These are phyloP conservation scores for Penicillium ucsense DNA, from an alignment of 495 filamentous ascomycete genomes.

Conservation along the genomic window DNA sequence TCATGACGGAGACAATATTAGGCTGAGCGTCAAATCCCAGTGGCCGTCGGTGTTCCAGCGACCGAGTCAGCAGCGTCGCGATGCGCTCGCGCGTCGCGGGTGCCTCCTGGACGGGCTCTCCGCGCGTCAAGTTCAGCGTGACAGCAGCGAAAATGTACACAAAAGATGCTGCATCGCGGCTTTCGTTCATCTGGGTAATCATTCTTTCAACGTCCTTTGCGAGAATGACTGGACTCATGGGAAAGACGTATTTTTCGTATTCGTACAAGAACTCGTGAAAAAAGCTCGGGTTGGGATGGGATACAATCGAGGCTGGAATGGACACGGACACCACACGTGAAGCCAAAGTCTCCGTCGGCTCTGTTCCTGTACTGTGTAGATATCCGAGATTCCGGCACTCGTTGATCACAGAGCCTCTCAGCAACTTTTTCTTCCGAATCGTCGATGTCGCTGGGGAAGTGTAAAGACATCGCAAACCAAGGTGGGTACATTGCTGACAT, in stretches of 20 bases:
- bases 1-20: constrained; percentile 3
- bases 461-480: constrained; percentile 20
- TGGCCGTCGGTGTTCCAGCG: constrained; percentile 16
- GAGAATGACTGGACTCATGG: constrained; percentile 20
- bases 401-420: neutral
- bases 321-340: neutral
- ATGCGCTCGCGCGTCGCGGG: constrained; percentile 4
- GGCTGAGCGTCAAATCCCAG: constrained; percentile 11
- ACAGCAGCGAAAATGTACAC: constrained; percentile 17
- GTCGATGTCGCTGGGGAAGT: constrained; percentile 3
- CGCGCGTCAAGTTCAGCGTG: constrained; percentile 16
- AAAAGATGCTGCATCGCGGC: neutral
- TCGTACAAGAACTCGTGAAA: constrained; percentile 9
- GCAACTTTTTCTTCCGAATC: neutral
- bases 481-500: constrained; percentile 24
- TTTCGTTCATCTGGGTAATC: constrained; percentile 11
- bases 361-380: neutral
- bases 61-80: constrained; percentile 11
- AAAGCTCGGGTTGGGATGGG: constrained; percentile 7
- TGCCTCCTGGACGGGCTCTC: constrained; percentile 4
- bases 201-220: constrained; percentile 11
- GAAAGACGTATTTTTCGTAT: constrained; percentile 20
- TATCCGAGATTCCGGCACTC: neutral
- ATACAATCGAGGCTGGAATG: neutral
- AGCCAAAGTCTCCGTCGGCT: neutral